Evolutionary conservation across 257 asterid genomes (phyloP).

Genomic region (Fraxinus pennsylvanica): DNA sequence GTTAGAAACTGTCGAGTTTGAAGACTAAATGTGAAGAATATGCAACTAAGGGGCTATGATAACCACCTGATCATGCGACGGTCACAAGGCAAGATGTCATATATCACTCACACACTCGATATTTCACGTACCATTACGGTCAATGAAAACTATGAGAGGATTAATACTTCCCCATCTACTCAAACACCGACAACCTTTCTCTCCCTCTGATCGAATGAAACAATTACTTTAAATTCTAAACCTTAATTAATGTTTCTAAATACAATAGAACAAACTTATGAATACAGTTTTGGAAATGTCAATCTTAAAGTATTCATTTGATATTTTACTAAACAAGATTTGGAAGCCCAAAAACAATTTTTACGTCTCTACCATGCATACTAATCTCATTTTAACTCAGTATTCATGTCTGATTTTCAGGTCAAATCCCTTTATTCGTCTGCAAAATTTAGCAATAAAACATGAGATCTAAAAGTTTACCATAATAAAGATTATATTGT

Average conservation of each 20-base stretch:
- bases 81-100: background rate
- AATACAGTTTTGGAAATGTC: background rate
- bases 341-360: background rate
- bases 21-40: background rate
- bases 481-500: background rate
- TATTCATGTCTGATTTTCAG: background rate
- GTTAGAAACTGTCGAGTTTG: background rate
- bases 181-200: background rate
- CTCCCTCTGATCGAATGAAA: background rate
- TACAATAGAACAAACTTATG: background rate
- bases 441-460: conserved; percentile 7
- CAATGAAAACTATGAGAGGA: background rate
- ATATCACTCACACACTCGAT: background rate
- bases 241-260: background rate
- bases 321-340: background rate
- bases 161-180: background rate
- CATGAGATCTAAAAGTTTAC: conserved; percentile 37
- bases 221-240: background rate
- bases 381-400: background rate
- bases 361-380: background rate
- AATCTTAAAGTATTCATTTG: too few relatives aligned
- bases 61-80: background rate
- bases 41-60: background rate
- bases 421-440: background rate
- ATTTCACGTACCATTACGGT: background rate